These are phyloP conservation scores for Canavalia gladiata DNA, from an alignment of 306 rosid genomes.

Conservation along the genomic window DNA sequence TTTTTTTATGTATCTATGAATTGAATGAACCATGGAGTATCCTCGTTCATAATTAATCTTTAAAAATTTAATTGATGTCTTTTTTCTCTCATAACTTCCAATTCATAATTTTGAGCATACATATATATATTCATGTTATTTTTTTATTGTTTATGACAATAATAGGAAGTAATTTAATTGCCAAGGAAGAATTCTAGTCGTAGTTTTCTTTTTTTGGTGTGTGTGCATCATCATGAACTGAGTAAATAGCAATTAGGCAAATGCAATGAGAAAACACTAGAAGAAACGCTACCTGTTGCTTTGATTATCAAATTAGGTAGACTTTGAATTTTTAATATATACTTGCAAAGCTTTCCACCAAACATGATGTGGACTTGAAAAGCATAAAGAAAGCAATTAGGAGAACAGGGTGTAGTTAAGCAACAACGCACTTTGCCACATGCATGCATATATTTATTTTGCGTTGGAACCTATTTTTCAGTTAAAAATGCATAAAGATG, in stretches of 20 bases:
- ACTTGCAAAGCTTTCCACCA: constrained; percentile 20
- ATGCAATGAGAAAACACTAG: background rate
- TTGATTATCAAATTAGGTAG: constrained; percentile 33
- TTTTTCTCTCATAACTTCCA: no score
- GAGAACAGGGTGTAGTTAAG: background rate
- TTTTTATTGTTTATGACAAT: no score
- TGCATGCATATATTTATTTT: background rate
- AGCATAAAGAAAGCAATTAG: background rate
- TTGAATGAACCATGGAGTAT: background rate
- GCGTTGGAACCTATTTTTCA: background rate
- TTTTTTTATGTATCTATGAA: background rate
- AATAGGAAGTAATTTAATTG: no score
- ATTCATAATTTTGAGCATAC: no score
- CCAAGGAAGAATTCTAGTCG: no score
- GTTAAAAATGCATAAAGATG: background rate
- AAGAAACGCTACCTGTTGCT: background rate
- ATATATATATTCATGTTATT: no score
- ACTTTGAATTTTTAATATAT: constrained; percentile 27
- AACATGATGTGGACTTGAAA: constrained; percentile 41
- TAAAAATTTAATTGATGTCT: no score
- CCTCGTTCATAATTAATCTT: no score
- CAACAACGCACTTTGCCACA: background rate
- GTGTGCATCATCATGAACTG: background rate
- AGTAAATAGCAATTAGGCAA: background rate
- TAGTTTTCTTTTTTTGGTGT: no score